phyloP scores from a whole-genome alignment of 2,329 filamentous ascomycete species.

The Pseudogymnoascus sp. region DNA sequence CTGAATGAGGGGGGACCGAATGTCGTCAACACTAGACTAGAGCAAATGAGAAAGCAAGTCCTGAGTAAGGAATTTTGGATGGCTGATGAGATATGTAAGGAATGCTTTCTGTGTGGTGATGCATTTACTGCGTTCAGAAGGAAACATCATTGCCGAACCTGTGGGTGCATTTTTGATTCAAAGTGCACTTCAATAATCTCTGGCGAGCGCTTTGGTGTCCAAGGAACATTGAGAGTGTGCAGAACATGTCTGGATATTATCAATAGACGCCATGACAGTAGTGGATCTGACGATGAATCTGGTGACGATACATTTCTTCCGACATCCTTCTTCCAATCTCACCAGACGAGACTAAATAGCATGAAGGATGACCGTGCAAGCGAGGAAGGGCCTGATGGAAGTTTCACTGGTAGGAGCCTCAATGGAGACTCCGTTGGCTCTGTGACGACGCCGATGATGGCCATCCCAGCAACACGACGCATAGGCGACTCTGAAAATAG shows the following conservation, averaged over 20 bases:
- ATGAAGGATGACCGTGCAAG: constrained; percentile 35
- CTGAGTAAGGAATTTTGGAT: constrained; percentile 98
- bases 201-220: constrained; percentile 80
- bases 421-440: constrained; percentile 41
- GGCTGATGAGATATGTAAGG: constrained; percentile 96
- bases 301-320: constrained; percentile 68
- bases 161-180: constrained; percentile 97
- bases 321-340: constrained; percentile 51
- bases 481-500: constrained; percentile 71
- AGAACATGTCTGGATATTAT: constrained; percentile 90
- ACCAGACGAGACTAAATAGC: constrained; percentile 41
- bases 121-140: constrained; percentile 88
- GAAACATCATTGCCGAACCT: constrained; percentile 93
- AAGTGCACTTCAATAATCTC: constrained; percentile 92
- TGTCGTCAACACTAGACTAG: constrained; percentile 54
- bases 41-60: constrained; percentile 76
- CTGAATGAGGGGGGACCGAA: constrained; percentile 52
- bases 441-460: constrained; percentile 64
- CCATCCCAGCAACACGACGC: constrained; percentile 59
- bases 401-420: constrained; percentile 6
- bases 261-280: constrained; percentile 81
- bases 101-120: constrained; percentile 88
- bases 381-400: constrained; percentile 27
- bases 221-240: constrained; percentile 79
- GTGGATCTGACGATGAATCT: constrained; percentile 72